A percentile compares a stretch with the other conserved stretches of the same genome.
Evolutionary conservation across 345 rosid species (phyloP).

Genomic region (Zanthoxylum bungeanum): DNA sequence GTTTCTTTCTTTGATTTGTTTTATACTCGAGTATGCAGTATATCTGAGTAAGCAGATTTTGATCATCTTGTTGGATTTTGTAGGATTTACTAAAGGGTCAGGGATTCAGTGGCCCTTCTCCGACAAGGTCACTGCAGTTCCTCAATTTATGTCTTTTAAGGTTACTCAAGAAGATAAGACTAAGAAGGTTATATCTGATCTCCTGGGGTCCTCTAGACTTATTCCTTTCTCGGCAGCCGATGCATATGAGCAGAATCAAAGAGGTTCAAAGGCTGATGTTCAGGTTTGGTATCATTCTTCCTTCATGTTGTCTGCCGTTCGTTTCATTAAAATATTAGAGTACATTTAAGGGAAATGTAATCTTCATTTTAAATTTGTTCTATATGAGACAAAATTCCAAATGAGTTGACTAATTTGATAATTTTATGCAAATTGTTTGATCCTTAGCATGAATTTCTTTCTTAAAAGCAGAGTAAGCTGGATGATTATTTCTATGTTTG

Average conservation of each 20-base stretch:
- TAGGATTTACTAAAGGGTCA: conserved; percentile 37
- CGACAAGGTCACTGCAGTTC: conserved; percentile 39
- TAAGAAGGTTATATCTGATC: conserved; percentile 29
- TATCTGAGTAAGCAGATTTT: conserved; percentile 11
- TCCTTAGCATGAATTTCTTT: not conserved
- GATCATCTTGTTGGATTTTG: not conserved
- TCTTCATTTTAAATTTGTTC: not conserved
- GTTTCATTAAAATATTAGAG: too few relatives aligned
- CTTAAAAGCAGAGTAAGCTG: too few relatives aligned
- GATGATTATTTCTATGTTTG: not conserved
- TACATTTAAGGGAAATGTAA: too few relatives aligned
- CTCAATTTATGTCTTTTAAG: conserved; percentile 41
- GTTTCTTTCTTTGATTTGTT: not conserved
- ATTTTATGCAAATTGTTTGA: not conserved
- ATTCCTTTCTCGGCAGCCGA: conserved; percentile 26
- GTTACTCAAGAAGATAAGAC: conserved; percentile 42
- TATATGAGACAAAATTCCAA: not conserved
- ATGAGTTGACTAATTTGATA: not conserved
- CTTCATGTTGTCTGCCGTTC: too few relatives aligned
- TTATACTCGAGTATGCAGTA: not conserved
- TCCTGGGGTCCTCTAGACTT: conserved; percentile 26
- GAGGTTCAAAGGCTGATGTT: conserved; percentile 19
- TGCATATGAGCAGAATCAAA: conserved; percentile 17
- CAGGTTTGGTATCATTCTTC: conserved; percentile 28
- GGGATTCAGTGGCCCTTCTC: conserved; percentile 54